These are phyloP conservation scores for Nemania sp. DNA, from an alignment of 2,329 filamentous ascomycete genomes.

Conservation along the genomic window DNA sequence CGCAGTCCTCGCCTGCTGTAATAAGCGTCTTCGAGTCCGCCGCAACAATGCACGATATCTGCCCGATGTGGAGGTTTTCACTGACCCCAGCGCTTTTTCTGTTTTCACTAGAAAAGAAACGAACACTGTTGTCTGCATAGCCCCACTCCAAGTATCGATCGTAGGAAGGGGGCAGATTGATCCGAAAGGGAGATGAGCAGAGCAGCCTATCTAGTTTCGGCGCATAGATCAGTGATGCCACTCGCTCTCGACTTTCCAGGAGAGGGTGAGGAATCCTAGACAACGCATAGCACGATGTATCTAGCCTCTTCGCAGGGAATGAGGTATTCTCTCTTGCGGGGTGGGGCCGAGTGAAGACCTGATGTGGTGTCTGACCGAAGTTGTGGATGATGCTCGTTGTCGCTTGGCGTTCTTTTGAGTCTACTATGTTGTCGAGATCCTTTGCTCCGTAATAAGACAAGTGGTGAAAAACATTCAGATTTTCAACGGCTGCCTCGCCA, in stretches of 20 bases:
- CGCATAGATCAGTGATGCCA: conserved; percentile 77
- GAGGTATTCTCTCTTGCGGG: conserved; percentile 71
- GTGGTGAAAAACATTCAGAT: conserved; percentile 93
- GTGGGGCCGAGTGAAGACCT: conserved; percentile 85
- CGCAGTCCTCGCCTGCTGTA: conserved; percentile 90
- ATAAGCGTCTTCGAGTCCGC: conserved; percentile 89
- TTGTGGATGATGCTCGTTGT: conserved; percentile 98
- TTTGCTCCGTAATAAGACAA: conserved; percentile 93
- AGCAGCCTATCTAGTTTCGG: conserved; percentile 80
- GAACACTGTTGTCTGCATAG: conserved; percentile 87
- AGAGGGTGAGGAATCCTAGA: conserved; percentile 79
- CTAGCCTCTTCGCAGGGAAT: conserved; percentile 69
- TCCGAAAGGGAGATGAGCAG: conserved; percentile 78
- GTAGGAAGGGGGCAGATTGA: conserved; percentile 83
- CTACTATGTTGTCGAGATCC: conserved; percentile 86
- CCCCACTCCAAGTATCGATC: conserved; percentile 97
- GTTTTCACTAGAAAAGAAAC: conserved; percentile 85
- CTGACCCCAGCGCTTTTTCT: conserved; percentile 83
- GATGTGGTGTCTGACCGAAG: conserved; percentile 95
- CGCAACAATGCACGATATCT: conserved; percentile 81
- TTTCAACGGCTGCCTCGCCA: conserved; percentile 88
- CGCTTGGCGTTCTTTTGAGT: conserved; percentile 82
- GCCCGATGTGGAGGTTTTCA: conserved; percentile 90
- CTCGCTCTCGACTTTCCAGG: conserved; percentile 75
- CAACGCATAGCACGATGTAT: conserved; percentile 75